Conservation (phyloP, 345 rosid species). For the Linum lewisii region DNA sequence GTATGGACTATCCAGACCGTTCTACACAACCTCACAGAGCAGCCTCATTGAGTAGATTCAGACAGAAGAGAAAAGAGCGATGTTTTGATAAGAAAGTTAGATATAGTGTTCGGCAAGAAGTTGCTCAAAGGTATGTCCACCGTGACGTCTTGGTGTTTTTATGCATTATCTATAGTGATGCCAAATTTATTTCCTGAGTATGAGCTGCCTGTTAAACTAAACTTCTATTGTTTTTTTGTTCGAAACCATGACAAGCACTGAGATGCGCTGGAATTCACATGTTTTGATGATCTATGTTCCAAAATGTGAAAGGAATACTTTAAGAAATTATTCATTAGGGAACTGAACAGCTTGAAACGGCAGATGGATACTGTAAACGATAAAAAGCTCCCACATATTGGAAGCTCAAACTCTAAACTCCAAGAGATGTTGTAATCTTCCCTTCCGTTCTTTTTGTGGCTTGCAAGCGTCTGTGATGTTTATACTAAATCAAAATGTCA, state of each 20-base stretch:
- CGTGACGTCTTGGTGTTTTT: not conserved
- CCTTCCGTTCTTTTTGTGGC: no score
- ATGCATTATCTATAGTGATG: not conserved
- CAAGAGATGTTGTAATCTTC: no score
- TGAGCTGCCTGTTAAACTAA: not conserved
- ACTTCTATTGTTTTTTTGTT: not conserved
- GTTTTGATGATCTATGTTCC: no score
- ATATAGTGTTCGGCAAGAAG: conserved; percentile 94
- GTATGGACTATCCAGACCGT: conserved; percentile 45
- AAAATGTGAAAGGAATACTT: no score
- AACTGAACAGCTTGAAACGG: no score
- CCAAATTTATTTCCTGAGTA: no score
- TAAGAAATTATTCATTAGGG: no score
- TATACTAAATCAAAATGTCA: not conserved
- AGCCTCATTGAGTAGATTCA: conserved; percentile 75
- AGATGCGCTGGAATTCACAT: no score
- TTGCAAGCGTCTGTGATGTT: not conserved
- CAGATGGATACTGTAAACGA: no score
- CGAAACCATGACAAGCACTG: not conserved
- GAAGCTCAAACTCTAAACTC: no score
- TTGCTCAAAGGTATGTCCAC: conserved; percentile 60
- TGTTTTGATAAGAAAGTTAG: conserved; percentile 92
- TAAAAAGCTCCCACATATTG: no score
- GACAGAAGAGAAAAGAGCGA: conserved; percentile 89
- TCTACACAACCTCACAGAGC: conserved; percentile 78